A percentile compares a stretch with the other conserved stretches of the same genome.
These are phyloP conservation scores for Backusella parvicylindrica DNA, from an alignment of 192 early-diverging fungal species.

Conservation along the genomic window DNA sequence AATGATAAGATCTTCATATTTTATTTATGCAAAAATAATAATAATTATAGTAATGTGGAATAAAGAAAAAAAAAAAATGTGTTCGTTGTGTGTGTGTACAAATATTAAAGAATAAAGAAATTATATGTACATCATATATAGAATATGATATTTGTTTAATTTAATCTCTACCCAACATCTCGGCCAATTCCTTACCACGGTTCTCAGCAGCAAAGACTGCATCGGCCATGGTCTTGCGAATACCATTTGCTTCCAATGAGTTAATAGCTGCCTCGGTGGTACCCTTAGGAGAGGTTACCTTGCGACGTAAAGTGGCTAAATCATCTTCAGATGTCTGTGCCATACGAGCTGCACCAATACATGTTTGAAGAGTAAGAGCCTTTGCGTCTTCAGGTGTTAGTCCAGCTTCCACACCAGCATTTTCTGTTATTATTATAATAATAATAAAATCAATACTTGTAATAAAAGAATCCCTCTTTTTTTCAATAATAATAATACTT, in stretches of 20 bases:
- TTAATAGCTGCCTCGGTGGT: conserved; percentile 91
- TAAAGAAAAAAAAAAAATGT: background rate
- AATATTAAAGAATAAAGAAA: conserved; percentile 1
- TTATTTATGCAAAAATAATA: background rate
- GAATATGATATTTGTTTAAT: background rate
- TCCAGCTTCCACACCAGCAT: conserved; percentile 74
- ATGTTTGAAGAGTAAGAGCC: conserved; percentile 86
- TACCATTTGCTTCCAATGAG: conserved; percentile 59
- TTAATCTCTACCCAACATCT: conserved; percentile 45
- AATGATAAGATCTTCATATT: conserved; percentile 3
- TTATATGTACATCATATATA: background rate
- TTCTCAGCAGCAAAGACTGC: conserved; percentile 66
- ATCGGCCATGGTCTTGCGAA: conserved; percentile 50
- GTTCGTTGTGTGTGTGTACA: background rate
- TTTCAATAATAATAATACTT: conserved; percentile 1
- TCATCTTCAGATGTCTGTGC: conserved; percentile 64
- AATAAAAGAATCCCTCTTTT: background rate
- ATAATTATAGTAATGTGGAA: background rate
- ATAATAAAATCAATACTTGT: conserved; percentile 67
- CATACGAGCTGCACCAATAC: conserved; percentile 88
- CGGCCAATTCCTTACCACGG: conserved; percentile 68
- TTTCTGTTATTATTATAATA: conserved; percentile 65
- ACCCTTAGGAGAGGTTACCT: conserved; percentile 91
- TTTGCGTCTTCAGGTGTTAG: conserved; percentile 69
- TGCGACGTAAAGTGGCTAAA: conserved; percentile 71